Percentiles rank a stretch among this genome's conserved stretches.
These are phyloP conservation scores for Psilocybe cubensis DNA, from an alignment of 768 basidiomycete species.

Conservation along the genomic window DNA sequence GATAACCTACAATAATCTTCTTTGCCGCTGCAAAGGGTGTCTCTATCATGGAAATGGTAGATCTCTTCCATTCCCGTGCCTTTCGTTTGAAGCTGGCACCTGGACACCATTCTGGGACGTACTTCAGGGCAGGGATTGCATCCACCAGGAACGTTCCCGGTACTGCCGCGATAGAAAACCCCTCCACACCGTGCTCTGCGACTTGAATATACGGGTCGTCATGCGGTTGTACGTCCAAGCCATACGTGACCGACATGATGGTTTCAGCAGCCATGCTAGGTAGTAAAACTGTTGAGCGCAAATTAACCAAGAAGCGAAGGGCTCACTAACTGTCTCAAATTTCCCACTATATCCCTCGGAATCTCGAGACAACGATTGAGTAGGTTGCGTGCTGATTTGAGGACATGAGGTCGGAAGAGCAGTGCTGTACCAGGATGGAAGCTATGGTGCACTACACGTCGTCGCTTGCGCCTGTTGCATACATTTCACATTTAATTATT, in stretches of 20 bases:
- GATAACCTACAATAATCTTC: slow-evolving; percentile 22
- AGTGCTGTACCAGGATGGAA: slow-evolving; percentile 20
- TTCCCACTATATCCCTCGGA: slow-evolving; percentile 38
- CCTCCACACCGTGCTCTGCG: slow-evolving; percentile 39
- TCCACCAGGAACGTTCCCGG: slow-evolving; percentile 52
- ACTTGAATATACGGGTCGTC: slow-evolving; percentile 47
- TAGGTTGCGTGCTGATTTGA: slow-evolving; percentile 29
- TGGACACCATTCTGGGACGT: slow-evolving; percentile 62
- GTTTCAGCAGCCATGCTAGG: slow-evolving; percentile 40
- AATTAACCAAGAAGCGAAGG: not conserved
- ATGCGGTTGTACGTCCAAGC: slow-evolving; percentile 39
- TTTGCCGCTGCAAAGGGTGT: slow-evolving; percentile 33
- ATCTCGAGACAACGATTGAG: slow-evolving; percentile 32
- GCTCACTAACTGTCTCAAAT: slow-evolving; percentile 35
- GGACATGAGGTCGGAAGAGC: slow-evolving; percentile 29
- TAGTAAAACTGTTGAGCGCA: not conserved
- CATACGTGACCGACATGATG: slow-evolving; percentile 47
- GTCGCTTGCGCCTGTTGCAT: not conserved
- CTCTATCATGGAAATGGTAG: slow-evolving; percentile 36
- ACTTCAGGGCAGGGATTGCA: slow-evolving; percentile 36
- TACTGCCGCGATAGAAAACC: slow-evolving; percentile 32
- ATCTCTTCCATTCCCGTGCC: slow-evolving; percentile 45
- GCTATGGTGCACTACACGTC: slow-evolving; percentile 1
- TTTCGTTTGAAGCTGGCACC: slow-evolving; percentile 61
- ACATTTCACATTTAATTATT: not conserved